Percentiles rank a stretch among this genome's conserved stretches.
phyloP scores from a whole-genome alignment of 306 rosid species.

The Pyrus communis region DNA sequence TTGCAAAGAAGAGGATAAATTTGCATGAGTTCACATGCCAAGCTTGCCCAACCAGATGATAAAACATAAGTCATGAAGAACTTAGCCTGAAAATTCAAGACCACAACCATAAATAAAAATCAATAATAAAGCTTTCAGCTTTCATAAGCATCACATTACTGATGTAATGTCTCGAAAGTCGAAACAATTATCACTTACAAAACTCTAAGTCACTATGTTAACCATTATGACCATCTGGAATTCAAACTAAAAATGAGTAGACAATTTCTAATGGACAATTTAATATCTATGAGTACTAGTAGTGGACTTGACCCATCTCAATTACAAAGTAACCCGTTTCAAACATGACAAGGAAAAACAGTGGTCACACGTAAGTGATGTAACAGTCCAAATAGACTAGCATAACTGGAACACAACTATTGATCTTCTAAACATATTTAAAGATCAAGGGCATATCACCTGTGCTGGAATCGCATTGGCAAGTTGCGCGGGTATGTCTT shows the following conservation, averaged over 20 bases:
- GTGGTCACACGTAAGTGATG: neutral
- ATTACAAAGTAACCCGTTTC: neutral
- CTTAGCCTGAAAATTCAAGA: slow-evolving; percentile 44
- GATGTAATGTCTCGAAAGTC: too few species aligned
- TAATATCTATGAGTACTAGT: neutral
- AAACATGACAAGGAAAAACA: neutral
- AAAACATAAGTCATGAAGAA: slow-evolving; percentile 85
- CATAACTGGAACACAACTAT: neutral
- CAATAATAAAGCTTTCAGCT: neutral
- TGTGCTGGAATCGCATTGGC: slow-evolving; percentile 83
- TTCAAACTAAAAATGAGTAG: neutral
- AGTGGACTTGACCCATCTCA: neutral
- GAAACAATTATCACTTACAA: neutral
- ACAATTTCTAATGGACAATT: neutral
- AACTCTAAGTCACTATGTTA: neutral
- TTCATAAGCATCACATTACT: neutral
- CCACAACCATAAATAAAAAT: neutral
- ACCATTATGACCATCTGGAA: neutral
- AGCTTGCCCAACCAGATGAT: slow-evolving; percentile 95
- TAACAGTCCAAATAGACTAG: neutral
- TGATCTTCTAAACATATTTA: neutral
- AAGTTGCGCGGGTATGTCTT: slow-evolving; percentile 67
- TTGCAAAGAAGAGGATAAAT: slow-evolving; percentile 56
- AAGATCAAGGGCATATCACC: slow-evolving; percentile 40
- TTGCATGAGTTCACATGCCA: slow-evolving; percentile 82